Evolutionary conservation across 768 basidiomycete genomes (phyloP), one percentile per base, ranked within the genome.

Genomic region (Daedaleopsis nitida): DNA sequence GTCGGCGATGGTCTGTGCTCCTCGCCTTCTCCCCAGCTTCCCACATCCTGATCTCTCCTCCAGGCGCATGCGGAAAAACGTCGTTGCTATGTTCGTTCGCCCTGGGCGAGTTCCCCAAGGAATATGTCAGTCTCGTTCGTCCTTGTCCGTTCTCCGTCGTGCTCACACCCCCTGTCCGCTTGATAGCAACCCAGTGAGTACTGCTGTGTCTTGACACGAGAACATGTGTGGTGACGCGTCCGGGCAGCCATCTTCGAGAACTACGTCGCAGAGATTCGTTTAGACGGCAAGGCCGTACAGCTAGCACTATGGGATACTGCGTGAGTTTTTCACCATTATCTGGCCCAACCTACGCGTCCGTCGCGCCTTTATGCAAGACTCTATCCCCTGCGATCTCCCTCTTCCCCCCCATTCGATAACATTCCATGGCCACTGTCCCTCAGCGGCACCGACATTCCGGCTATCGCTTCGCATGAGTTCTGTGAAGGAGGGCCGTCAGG

Each of bases 301-400:
- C 77, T 98, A 60, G 96, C 97, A 44, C 77, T 98, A 47, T 98
- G 97, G 97, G 97, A 99, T 83, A 98, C 97, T 57, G 97, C 97
- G 96, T 97, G 74, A 76, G 67, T 64, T 16, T 44, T 42, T 44
- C 16, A 21, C 35, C 34, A n/a, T 34, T 2, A 1, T 23, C n/a
- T 42, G 9, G 17, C 19, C 19, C 37, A 7, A 5, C 6, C 35
- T 8, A 19, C 32, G 11, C 19, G 13, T 12, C n/a, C 21, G 37
- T 23, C 14, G n/a, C 32, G 16, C 8, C 34, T 9, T 16, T 35
- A 12, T 3, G 17, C 27, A 8, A 23, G n/a, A 1, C 56, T 42
- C 27, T 32, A 32, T 32, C 27, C 27, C 24, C 17, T 16, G 6
- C 21, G 24, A 37, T 37, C 50, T 14, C 17, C 34, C 24, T 42